Evolutionary conservation across 805 yeast genomes (phyloP).

Genomic region (Yamadazyma insecticola): DNA sequence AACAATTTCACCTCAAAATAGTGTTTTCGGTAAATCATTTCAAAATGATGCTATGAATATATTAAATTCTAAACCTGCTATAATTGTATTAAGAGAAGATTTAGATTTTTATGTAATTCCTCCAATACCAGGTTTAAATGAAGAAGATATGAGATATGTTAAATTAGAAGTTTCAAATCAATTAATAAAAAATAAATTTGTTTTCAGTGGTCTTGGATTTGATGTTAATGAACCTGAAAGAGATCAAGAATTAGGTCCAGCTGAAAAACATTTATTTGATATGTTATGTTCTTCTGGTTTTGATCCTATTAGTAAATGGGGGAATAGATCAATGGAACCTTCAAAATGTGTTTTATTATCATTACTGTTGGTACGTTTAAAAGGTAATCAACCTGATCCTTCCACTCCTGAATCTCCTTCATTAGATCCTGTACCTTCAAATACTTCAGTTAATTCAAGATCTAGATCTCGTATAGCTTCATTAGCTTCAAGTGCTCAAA

Average conservation of each 20-base stretch:
- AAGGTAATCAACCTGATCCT: constrained; percentile 21
- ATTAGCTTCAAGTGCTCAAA: constrained; percentile 51
- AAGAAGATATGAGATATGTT: constrained; percentile 59
- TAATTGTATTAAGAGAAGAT: constrained; percentile 90
- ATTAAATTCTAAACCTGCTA: constrained; percentile 76
- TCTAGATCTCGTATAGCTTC: constrained; percentile 54
- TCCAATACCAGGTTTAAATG: constrained; percentile 51
- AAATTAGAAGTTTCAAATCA: constrained; percentile 71
- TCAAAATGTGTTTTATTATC: constrained; percentile 84
- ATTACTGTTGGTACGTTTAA: constrained; percentile 64
- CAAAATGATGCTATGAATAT: constrained; percentile 44
- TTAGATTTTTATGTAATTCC: constrained; percentile 91
- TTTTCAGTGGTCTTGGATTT: constrained; percentile 80
- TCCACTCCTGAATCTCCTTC: constrained; percentile 42
- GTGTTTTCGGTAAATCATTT: constrained; percentile 10
- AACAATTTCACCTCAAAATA: constrained; percentile 30
- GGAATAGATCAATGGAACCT: constrained; percentile 83
- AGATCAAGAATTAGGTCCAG: constrained; percentile 65
- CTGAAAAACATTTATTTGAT: constrained; percentile 90
- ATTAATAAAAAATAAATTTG: constrained; percentile 50
- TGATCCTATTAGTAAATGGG: constrained; percentile 67
- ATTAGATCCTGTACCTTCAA: constrained; percentile 41
- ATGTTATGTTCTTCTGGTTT: constrained; percentile 94
- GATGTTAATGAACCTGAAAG: constrained; percentile 21
- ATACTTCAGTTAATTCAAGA: constrained; percentile 31